Percentiles rank a stretch among this genome's conserved stretches.
These are phyloP conservation scores for Prunus padus DNA, from an alignment of 306 rosid species.

Conservation along the genomic window DNA sequence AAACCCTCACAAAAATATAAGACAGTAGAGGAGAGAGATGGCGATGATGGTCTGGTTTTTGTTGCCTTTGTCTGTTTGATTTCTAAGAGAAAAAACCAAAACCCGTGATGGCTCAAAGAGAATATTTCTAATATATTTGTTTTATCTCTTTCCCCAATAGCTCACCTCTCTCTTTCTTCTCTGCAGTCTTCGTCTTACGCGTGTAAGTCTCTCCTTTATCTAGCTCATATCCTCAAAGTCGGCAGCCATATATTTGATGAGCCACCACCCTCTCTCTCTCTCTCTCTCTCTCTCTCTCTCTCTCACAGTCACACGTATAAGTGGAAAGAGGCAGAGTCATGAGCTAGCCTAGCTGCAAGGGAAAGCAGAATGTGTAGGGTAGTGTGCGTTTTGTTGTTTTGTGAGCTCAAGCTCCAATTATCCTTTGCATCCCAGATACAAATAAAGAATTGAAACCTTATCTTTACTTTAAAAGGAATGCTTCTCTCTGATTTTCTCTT, in stretches of 20 bases:
- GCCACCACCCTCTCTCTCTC: conserved; percentile 42
- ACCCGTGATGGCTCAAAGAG: conserved; percentile 33
- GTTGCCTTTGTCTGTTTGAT: conserved; percentile 47
- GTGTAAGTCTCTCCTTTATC: conserved; percentile 43
- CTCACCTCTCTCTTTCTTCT: conserved; percentile 21
- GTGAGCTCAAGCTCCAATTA: conserved; percentile 57
- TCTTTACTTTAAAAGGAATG: no score
- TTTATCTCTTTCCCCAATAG: conserved; percentile 18
- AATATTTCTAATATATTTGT: conserved; percentile 26
- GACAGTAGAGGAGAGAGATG: conserved; percentile 24
- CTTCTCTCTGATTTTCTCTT: no score
- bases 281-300: conserved; percentile 27
- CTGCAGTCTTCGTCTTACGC: conserved; percentile 29
- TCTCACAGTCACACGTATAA: conserved; percentile 26
- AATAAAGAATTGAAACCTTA: no score
- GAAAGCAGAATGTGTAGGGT: conserved; percentile 41
- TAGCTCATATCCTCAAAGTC: conserved; percentile 46
- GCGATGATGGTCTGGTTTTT: conserved; percentile 35
- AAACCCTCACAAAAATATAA: conserved; percentile 25
- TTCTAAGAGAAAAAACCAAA: conserved; percentile 59
- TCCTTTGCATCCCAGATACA: no score
- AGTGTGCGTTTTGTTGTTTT: conserved; percentile 26
- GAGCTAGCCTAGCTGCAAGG: conserved; percentile 2
- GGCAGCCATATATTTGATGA: conserved; percentile 71
- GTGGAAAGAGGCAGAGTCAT: conserved; percentile 36